phyloP scores from a whole-genome alignment of 2,329 filamentous ascomycete genomes.

The Teratosphaeria nubilosa region DNA sequence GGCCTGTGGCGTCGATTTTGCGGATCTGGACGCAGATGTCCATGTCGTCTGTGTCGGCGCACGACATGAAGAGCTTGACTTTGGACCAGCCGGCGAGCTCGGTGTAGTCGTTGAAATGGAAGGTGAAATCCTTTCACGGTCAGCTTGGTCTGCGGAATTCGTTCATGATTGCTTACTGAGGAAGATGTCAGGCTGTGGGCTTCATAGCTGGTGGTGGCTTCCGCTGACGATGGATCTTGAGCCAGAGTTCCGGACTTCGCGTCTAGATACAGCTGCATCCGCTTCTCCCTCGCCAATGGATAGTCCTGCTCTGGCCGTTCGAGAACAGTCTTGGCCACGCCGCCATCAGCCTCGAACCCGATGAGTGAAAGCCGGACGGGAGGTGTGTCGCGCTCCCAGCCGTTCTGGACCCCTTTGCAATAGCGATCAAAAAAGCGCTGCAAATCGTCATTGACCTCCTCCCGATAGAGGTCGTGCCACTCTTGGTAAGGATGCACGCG shows the following conservation, averaged over 20 bases:
- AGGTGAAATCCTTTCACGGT: constrained; percentile 21
- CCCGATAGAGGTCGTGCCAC: constrained; percentile 32
- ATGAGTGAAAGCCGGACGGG: constrained; percentile 33
- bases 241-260: background rate
- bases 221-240: background rate
- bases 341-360: constrained; percentile 8
- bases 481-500: constrained; percentile 31
- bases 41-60: constrained; percentile 9
- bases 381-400: constrained; percentile 32
- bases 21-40: constrained; percentile 9
- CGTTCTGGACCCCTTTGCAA: constrained; percentile 33
- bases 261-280: background rate
- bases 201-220: background rate
- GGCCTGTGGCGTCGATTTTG: constrained; percentile 6
- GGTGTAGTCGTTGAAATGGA: constrained; percentile 30
- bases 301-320: constrained; percentile 6
- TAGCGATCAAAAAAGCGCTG: constrained; percentile 36
- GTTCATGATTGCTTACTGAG: background rate
- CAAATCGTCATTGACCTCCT: constrained; percentile 28
- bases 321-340: background rate
- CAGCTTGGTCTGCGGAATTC: background rate
- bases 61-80: constrained; percentile 33
- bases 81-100: constrained; percentile 38
- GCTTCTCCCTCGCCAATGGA: background rate
- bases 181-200: background rate